These are phyloP conservation scores for Periconia sp. DNA, from an alignment of 2,329 filamentous ascomycete species.

Conservation along the genomic window DNA sequence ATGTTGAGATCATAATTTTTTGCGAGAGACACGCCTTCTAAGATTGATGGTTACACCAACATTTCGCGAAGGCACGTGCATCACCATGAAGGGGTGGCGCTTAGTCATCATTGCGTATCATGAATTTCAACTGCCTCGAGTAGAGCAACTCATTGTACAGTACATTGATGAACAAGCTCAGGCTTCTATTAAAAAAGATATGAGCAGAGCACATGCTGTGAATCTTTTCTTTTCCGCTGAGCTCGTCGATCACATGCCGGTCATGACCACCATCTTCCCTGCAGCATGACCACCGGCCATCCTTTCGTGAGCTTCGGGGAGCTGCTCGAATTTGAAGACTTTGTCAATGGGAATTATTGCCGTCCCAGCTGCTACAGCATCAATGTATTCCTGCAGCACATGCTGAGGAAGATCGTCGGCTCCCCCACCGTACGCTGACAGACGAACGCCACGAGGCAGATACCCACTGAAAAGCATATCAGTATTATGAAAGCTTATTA, in stretches of 20 bases:
- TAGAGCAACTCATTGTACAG: no score
- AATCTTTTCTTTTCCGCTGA: no score
- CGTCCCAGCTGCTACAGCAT: slow-evolving; percentile 1
- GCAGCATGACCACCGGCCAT: slow-evolving; percentile 1
- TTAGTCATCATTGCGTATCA: no score
- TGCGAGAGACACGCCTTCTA: no score
- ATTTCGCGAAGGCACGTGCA: no score
- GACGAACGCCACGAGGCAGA: slow-evolving; percentile 1
- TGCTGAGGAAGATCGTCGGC: not conserved
- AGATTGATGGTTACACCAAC: no score
- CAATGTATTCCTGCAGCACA: slow-evolving; percentile 1
- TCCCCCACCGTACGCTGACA: slow-evolving; percentile 1
- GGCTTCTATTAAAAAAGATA: no score
- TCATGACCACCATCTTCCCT: slow-evolving; percentile 8
- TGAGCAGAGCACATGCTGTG: no score
- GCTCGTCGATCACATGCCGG: slow-evolving; percentile 3
- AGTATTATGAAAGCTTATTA: not conserved
- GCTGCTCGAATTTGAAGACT: slow-evolving; percentile 2
- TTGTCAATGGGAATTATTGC: slow-evolving; percentile 3
- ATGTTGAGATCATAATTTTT: no score
- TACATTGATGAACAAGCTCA: no score
- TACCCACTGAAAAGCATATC: not conserved
- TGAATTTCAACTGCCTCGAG: no score
- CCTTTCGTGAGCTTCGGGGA: slow-evolving; percentile 5
- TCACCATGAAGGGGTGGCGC: no score